Evolutionary conservation across 31 red algal species (phyloP), one percentile per base, ranked within the genome.

Genomic region (Asparagopsis taxiformis): DNA sequence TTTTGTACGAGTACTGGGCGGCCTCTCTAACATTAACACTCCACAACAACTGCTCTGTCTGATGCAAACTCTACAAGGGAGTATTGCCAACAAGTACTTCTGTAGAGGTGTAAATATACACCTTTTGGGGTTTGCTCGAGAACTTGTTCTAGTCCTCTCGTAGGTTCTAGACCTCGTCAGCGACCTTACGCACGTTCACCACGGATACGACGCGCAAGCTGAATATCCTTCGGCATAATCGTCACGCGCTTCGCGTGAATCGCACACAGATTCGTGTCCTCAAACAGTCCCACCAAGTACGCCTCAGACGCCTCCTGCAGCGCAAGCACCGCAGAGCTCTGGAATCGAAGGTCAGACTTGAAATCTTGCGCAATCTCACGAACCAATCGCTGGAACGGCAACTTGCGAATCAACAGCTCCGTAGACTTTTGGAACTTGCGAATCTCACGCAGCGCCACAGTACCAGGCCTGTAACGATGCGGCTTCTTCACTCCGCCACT

Each of bases 171-270:
- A 24, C 49, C 31, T 38, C 71, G 32, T 55, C 30, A 31, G 64
- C 33, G 15, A 72, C 43, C 41, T 90, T 98, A 98, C 15, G 89
- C 90, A 57, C 95, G 67, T 59, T 98, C 95, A 31, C 95, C 95
- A 51, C 95, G 92, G 69, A 98, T 98, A 62, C 95, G 90, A 55
- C 95, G 85, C 29, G 95, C 95, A 31, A 98, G 91, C 87, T 98
- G 95, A 74, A 98, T 98, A 77, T 99, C 96, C 87, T 99, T 99
- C 16, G 96, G 96, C 96, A 99, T 99, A 56, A 99, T 99, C 22
- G 96, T 99, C 3, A n/a, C n/a, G n/a, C n/a, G n/a, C n/a, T n/a
- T n/a, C n/a, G n/a, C n/a, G n/a, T n/a, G n/a, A n/a, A n/a, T 94
- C 71, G 91, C 96, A 69, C 91, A 99, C 43, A 99, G 75, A 68